Base-by-base conservation (phyloP, 257 asterid species). In the Scutellaria galericulata region DNA sequence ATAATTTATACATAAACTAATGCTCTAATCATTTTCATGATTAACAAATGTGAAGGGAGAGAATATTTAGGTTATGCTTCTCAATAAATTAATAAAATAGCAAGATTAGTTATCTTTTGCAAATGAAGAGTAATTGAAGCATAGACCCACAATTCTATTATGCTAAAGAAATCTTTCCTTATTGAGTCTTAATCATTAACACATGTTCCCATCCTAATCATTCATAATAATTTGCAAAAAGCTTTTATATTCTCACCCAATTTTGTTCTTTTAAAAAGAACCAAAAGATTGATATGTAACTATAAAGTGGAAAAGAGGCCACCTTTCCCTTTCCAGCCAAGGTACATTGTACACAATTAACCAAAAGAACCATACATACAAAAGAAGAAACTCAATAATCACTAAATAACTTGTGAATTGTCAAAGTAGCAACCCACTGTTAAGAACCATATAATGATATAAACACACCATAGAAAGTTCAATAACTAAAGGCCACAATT, bases 191-290 rank as follows among this genome's bases (percentile, higher is more conserved):
- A 56, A 45, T 70, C 66, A 70, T 70, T 27, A 70, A 5, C 2
- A n/a, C 44, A 61, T 61, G 67, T 61, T 50, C 67, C 67, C 67
- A 60, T 39, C 54, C 52, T 47, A 61, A 72, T 62, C 54, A 61
- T 62, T 39, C 37, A 12, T 20, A 18, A 57, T 27, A 59, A 70
- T 45, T 71, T 44, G 58, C 67, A 51, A 3, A 47, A 2, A 61
- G 13, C 24, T 60, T 54, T n/a, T 46, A 47, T 47, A 9, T 24
- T 7, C 20, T 46, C 64, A n/a, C 39, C 40, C 35, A 53, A 57
- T 39, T 12, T 48, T 69, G 61, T 61, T 69, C 42, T 27, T 57
- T 11, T 41, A 35, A 66, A 51, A 51, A 73, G 70, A 53, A 58
- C 75, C 66, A 14, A 64, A 75, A 12, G 12, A 61, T 61, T 45